phyloP scores from a whole-genome alignment of 495 filamentous ascomycete species.

The Xylaria telfairii region DNA sequence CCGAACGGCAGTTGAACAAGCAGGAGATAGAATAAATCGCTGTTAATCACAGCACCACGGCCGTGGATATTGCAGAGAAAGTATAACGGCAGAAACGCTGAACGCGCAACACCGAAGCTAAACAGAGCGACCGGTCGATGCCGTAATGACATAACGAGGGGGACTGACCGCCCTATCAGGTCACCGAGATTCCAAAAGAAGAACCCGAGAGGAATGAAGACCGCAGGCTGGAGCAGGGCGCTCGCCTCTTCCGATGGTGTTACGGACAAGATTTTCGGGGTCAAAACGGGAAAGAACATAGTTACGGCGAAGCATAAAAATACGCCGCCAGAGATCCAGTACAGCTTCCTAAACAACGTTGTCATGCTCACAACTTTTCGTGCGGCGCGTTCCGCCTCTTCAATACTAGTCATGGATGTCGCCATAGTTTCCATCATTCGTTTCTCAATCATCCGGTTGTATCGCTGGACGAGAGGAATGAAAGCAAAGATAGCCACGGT shows the following conservation, averaged over 20 bases:
- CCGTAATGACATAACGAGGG: slow-evolving; percentile 64
- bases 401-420: slow-evolving; percentile 49
- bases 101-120: slow-evolving; percentile 63
- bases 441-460: slow-evolving; percentile 48
- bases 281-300: slow-evolving; percentile 96
- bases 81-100: slow-evolving; percentile 83
- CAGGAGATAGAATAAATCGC: slow-evolving; percentile 87
- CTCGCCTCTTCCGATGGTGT: slow-evolving; percentile 51
- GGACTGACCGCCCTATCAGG: slow-evolving; percentile 71
- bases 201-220: slow-evolving; percentile 90
- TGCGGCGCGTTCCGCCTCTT: slow-evolving; percentile 52
- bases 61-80: slow-evolving; percentile 84
- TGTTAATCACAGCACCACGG: slow-evolving; percentile 69
- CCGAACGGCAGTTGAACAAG: slow-evolving; percentile 86
- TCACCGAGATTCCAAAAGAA: slow-evolving; percentile 95
- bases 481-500: slow-evolving; percentile 65
- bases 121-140: slow-evolving; percentile 70
- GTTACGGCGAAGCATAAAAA: slow-evolving; percentile 81
- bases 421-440: slow-evolving; percentile 47
- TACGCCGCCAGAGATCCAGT: slow-evolving; percentile 71
- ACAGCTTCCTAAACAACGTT: slow-evolving; percentile 73
- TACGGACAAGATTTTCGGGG: slow-evolving; percentile 77
- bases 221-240: slow-evolving; percentile 69
- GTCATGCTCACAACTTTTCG: slow-evolving; percentile 69
- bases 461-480: slow-evolving; percentile 53